A percentile compares a stretch with the other conserved stretches of the same genome.
Conservation (phyloP, 257 asterid genomes). For the Linderniella brevidens region DNA sequence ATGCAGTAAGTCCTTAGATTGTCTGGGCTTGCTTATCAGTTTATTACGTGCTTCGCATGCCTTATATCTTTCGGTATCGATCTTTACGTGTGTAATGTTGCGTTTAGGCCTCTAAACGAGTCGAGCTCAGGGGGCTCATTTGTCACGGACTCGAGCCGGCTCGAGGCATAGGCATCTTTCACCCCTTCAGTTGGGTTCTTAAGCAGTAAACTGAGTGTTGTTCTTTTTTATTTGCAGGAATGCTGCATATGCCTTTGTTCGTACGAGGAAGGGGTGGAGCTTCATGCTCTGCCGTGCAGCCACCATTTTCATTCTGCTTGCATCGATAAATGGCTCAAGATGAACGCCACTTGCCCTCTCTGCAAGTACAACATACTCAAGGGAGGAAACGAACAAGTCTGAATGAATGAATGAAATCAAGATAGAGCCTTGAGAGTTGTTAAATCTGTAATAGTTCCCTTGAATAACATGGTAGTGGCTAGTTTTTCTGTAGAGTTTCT, state of each 20-base stretch:
- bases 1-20: conserved; percentile 51
- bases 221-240: conserved; percentile 35
- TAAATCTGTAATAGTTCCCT: conserved; percentile 2
- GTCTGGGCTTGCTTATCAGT: not conserved
- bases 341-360: conserved; percentile 93
- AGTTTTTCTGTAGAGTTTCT: no score
- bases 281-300: conserved; percentile 69
- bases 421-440: not conserved
- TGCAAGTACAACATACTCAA: conserved; percentile 96
- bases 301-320: conserved; percentile 77
- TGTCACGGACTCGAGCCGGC: no score
- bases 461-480: no score
- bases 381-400: conserved; percentile 79
- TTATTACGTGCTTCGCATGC: no score
- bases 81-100: no score
- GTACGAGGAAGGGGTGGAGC: conserved; percentile 71
- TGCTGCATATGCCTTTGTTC: conserved; percentile 80
- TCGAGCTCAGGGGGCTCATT: no score
- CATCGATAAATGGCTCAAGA: conserved; percentile 90
- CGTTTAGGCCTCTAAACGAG: no score
- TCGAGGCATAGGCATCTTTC: no score
- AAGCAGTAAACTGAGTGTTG: no score
- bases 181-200: no score
- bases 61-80: no score
- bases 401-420: conserved; percentile 6